phyloP scores from a whole-genome alignment of 306 rosid species.

The Fagus crenata region DNA sequence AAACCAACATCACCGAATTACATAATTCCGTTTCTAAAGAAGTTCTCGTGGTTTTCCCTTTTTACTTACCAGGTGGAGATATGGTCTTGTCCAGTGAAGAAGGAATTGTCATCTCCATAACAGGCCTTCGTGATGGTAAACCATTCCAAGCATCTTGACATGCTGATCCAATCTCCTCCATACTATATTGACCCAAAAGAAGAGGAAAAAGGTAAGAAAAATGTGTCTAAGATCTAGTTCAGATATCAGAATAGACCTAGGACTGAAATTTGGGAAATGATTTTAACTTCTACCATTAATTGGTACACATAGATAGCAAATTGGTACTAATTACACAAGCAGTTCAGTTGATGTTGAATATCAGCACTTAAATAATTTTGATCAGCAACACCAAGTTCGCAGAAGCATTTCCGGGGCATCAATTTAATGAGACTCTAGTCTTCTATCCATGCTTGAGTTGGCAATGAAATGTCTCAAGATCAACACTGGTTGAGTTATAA shows the following conservation, averaged over 20 bases:
- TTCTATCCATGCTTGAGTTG: too few relatives aligned
- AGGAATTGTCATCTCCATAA: slow-evolving; percentile 94
- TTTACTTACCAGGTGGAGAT: slow-evolving; percentile 78
- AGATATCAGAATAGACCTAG: not conserved
- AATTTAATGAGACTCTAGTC: not conserved
- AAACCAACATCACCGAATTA: too few relatives aligned
- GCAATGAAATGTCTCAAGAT: too few relatives aligned
- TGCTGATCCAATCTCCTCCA: slow-evolving; percentile 82
- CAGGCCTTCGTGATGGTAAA: slow-evolving; percentile 71
- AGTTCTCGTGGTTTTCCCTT: too few relatives aligned
- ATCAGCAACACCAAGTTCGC: not conserved
- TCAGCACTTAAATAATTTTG: not conserved
- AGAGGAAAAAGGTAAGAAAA: slow-evolving; percentile 9
- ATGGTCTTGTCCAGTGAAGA: slow-evolving; percentile 75
- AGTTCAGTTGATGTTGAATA: not conserved
- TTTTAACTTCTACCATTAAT: not conserved
- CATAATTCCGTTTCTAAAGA: too few relatives aligned
- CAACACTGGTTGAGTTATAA: not conserved
- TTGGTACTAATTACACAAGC: not conserved
- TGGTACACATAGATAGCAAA: not conserved
- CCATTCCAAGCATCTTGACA: slow-evolving; percentile 76
- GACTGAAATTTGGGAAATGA: too few relatives aligned
- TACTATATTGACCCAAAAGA: slow-evolving; percentile 33
- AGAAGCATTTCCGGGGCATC: not conserved
- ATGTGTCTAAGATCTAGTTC: not conserved